phyloP scores from a whole-genome alignment of 1,139 yeast species.

The Zygosaccharomyces sapae region DNA sequence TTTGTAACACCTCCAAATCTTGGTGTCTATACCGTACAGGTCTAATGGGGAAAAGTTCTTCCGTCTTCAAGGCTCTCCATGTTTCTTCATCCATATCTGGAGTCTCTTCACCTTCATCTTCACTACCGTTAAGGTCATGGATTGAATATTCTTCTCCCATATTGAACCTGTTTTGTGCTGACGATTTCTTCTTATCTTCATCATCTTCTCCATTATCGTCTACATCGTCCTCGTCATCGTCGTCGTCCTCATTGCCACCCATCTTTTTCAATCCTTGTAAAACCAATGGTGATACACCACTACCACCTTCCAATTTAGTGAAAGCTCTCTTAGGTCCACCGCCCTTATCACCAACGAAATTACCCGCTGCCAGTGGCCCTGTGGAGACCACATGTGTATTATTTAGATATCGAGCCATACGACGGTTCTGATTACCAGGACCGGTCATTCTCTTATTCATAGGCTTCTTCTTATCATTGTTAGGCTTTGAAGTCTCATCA shows the following conservation, averaged over 20 bases:
- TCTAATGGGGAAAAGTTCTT: slow-evolving; percentile 48
- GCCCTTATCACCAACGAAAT: slow-evolving; percentile 41
- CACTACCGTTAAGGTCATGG: slow-evolving; percentile 34
- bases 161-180: slow-evolving; percentile 46
- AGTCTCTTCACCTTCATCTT: slow-evolving; percentile 34
- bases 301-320: slow-evolving; percentile 25
- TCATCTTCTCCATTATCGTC: slow-evolving; percentile 32
- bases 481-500: slow-evolving; percentile 32
- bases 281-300: slow-evolving; percentile 24
- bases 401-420: slow-evolving; percentile 44
- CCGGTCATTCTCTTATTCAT: slow-evolving; percentile 23
- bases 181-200: slow-evolving; percentile 25
- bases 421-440: slow-evolving; percentile 40
- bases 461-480: slow-evolving; percentile 32
- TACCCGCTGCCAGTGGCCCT: slow-evolving; percentile 70
- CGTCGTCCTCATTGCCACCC: slow-evolving; percentile 25
- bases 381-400: slow-evolving; percentile 67
- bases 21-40: slow-evolving; percentile 44
- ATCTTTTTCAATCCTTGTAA: slow-evolving; percentile 33
- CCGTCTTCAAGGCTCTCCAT: slow-evolving; percentile 34
- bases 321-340: slow-evolving; percentile 26
- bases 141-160: slow-evolving; percentile 58
- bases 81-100: slow-evolving; percentile 32
- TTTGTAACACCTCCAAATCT: slow-evolving; percentile 31
- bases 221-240: slow-evolving; percentile 12